Evolutionary conservation across 2,329 filamentous ascomycete species (phyloP).

Genomic region (Scedosporium boydii): DNA sequence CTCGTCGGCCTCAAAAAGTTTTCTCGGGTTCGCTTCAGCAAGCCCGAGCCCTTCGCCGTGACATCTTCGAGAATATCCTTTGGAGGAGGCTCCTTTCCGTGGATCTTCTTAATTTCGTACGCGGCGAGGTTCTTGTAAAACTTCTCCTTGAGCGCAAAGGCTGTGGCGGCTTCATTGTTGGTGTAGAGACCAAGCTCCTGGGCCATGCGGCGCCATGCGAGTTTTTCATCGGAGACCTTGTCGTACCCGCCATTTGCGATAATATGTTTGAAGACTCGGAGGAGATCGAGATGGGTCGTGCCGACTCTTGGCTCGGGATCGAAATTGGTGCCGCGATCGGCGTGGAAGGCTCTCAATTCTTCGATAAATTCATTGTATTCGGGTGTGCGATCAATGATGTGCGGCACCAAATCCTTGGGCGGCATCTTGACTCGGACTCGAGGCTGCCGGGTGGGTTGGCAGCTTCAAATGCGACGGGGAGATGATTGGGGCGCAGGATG

Average conservation of each 20-base stretch:
- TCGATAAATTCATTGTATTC: conserved; percentile 75
- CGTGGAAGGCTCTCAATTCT: conserved; percentile 63
- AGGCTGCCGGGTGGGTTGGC: conserved; percentile 2
- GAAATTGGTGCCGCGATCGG: conserved; percentile 67
- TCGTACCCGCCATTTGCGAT: conserved; percentile 76
- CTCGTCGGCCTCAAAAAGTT: conserved; percentile 51
- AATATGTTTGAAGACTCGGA: conserved; percentile 70
- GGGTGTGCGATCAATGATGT: conserved; percentile 47
- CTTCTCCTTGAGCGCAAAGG: conserved; percentile 75
- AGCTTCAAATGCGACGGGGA: background rate
- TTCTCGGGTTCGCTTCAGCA: conserved; percentile 70
- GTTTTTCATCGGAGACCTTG: conserved; percentile 70
- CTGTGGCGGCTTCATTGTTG: conserved; percentile 69
- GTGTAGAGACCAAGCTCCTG: conserved; percentile 66
- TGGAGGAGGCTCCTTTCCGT: conserved; percentile 73
- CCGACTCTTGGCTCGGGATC: conserved; percentile 78
- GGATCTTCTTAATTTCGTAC: conserved; percentile 72
- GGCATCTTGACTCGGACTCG: conserved; percentile 18
- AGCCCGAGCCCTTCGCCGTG: conserved; percentile 71
- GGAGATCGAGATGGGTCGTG: conserved; percentile 63
- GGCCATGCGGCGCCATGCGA: conserved; percentile 75
- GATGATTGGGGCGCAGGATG: background rate
- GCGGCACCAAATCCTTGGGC: conserved; percentile 26
- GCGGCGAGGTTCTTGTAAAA: conserved; percentile 87
- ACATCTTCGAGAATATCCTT: conserved; percentile 83